Percentiles rank a stretch among this genome's conserved stretches.
Evolutionary conservation across 2,329 filamentous ascomycete genomes (phyloP).

Genomic region (Colletotrichum limetticola): DNA sequence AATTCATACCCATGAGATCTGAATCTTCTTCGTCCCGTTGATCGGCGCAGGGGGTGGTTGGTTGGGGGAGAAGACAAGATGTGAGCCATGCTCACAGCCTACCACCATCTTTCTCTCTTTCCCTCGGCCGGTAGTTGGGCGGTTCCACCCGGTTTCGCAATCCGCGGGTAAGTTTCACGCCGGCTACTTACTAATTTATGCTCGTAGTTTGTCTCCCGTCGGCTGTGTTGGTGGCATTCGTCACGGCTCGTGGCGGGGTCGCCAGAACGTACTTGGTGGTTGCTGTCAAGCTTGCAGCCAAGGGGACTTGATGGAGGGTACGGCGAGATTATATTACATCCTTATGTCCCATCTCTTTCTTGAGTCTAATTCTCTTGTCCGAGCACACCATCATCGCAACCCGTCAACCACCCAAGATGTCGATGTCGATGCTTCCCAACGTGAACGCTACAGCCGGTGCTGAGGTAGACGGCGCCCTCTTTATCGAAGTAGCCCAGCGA

Average conservation of each 20-base stretch:
- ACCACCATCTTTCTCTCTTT: neutral
- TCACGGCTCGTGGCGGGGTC: neutral
- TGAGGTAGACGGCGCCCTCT: conserved; percentile 3
- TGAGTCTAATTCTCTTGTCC: neutral
- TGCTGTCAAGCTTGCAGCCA: conserved; percentile 1
- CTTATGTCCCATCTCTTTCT: neutral
- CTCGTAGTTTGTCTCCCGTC: neutral
- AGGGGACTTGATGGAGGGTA: neutral
- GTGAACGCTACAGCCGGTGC: conserved; percentile 5
- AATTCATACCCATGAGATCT: neutral
- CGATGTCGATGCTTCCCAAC: conserved; percentile 13
- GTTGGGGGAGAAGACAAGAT: neutral
- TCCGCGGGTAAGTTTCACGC: conserved; percentile 7
- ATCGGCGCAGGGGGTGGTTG: neutral
- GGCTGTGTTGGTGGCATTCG: neutral
- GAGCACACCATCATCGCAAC: neutral
- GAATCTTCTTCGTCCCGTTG: neutral
- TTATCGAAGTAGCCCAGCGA: conserved; percentile 2
- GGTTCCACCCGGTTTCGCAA: conserved; percentile 22
- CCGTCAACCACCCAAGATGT: neutral
- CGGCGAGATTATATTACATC: conserved; percentile 7
- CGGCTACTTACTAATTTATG: neutral
- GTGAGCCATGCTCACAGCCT: neutral
- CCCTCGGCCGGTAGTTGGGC: neutral
- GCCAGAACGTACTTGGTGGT: neutral